Base-by-base conservation (phyloP, 2,329 filamentous ascomycete genomes). In the Trichoderma harzianum region DNA sequence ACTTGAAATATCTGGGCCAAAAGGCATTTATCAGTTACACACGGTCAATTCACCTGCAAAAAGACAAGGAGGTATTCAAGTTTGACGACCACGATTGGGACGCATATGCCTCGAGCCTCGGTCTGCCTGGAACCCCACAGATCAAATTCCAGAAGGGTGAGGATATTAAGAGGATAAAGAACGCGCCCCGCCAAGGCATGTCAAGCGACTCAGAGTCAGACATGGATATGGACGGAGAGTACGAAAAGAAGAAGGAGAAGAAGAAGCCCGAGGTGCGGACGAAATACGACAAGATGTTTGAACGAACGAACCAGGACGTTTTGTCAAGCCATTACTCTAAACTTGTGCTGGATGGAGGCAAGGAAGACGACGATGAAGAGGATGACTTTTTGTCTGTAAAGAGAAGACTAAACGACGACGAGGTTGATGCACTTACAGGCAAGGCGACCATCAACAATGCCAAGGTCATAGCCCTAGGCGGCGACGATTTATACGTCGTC, bases 271-370 rank as follows among this genome's bases (percentile, higher is more conserved):
- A 90, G 76, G 93, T 97, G 21, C 89, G 94, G 73, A 99, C 97
- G 36, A 98, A 97, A 81, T 97, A 97, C 80, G 94, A 99, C 81
- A 92, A 94, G 76, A 98, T 99, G 96, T 98, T 98, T 82, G 95
- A 98, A 84, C 88, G 96, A 73, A 93, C 92, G 76, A 99, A 99
- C 82, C 95, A 98, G 82, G 95, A 98, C 79, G 93, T 99, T 36
- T 83, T 99, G 74, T 95, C 95, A n/a, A 90, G 92, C 70, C 96
- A 99, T 82, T 98, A 98, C 84, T 89, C 90, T 72, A 97, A 95
- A 78, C 87, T 99, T 74, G 90, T 98, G 73, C 86, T 86, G 65
- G 80, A 86, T 72, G 88, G 85, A 18, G 89, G 72, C 62, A 74
- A 74, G 64, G 79, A 78, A 4, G 85, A 79, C 4, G 87, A 89